Percentiles rank a stretch among this genome's conserved stretches.
Conservation (phyloP, 371 early-diverging fungal species). For the Batrachochytrium dendrobatidis region DNA sequence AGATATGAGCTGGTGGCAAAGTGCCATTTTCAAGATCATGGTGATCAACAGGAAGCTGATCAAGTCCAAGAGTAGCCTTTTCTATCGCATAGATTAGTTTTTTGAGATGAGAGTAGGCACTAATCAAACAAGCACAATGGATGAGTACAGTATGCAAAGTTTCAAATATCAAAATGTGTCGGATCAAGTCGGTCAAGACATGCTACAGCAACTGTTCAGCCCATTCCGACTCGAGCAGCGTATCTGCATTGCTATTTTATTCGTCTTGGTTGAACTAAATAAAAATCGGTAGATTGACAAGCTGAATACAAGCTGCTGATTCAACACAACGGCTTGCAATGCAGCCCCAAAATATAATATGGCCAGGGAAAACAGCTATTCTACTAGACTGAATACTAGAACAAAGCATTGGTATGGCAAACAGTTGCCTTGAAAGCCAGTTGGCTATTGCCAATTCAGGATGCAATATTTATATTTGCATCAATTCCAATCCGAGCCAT, state of each 20-base stretch:
- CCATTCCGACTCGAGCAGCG: background rate
- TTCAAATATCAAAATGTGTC: background rate
- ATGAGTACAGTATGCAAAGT: background rate
- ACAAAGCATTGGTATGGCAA: too few species aligned
- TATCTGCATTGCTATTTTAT: background rate
- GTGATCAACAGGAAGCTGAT: slow-evolving; percentile 23
- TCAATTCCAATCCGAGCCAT: too few species aligned
- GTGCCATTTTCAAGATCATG: slow-evolving; percentile 19
- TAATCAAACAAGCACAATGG: slow-evolving; percentile 30
- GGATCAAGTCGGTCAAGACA: too few species aligned
- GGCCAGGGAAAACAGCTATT: too few species aligned
- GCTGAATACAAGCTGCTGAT: too few species aligned
- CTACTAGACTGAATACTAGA: too few species aligned
- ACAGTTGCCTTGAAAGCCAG: too few species aligned
- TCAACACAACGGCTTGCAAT: too few species aligned
- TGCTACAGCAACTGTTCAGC: too few species aligned
- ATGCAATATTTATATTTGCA: too few species aligned
- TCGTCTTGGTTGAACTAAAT: background rate
- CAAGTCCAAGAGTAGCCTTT: slow-evolving; percentile 65
- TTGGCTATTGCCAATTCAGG: too few species aligned
- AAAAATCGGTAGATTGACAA: background rate
- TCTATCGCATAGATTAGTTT: slow-evolving; percentile 84
- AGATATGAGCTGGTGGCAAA: slow-evolving; percentile 23
- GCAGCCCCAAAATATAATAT: too few species aligned
- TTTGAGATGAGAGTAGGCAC: slow-evolving; percentile 75